Conservation (phyloP, 75 land plant genomes). For the Selaginella tamariscina region DNA sequence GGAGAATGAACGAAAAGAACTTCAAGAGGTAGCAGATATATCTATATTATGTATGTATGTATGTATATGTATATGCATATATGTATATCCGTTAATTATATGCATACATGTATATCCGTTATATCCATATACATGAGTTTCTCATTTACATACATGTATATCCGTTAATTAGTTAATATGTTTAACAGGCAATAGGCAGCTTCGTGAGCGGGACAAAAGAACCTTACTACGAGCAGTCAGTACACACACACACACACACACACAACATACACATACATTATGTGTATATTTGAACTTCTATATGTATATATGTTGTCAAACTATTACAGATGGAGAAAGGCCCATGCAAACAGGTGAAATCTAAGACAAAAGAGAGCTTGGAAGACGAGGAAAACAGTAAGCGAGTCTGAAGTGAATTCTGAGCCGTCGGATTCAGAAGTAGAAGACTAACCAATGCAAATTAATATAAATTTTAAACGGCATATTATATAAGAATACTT, state of each 20-base stretch:
- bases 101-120: not conserved
- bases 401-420: not conserved
- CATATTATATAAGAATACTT: too few relatives aligned
- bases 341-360: not conserved
- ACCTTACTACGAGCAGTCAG: slow-evolving; percentile 8
- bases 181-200: not conserved
- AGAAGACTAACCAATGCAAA: too few relatives aligned
- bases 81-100: too few relatives aligned
- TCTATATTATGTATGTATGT: not conserved
- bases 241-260: too few relatives aligned
- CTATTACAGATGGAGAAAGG: not conserved
- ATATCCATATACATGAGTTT: too few relatives aligned
- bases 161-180: not conserved
- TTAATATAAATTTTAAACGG: too few relatives aligned
- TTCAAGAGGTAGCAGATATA: not conserved
- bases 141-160: not conserved
- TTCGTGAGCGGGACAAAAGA: slow-evolving; percentile 7
- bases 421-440: not conserved
- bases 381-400: not conserved
- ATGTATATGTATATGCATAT: too few relatives aligned
- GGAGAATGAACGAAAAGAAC: not conserved
- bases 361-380: not conserved
- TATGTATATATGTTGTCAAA: not conserved
- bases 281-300: too few relatives aligned
- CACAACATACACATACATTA: too few relatives aligned